Percentiles rank a stretch among this genome's conserved stretches.
These are phyloP conservation scores for Phialophora chinensis DNA, from an alignment of 2,329 filamentous ascomycete species.

Conservation along the genomic window DNA sequence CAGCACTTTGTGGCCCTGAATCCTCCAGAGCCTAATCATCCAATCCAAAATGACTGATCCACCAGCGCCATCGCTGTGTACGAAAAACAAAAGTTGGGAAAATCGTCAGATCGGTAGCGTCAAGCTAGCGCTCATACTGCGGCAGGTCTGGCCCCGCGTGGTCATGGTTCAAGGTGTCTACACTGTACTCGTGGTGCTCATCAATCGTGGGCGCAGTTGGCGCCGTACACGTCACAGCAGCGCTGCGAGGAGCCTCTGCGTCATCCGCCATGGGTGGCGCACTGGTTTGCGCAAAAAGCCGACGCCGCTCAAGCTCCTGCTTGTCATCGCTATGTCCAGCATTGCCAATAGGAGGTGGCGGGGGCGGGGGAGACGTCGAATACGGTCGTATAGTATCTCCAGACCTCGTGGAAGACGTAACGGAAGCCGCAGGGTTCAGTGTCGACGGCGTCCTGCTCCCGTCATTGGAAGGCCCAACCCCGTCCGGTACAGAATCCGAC, in stretches of 20 bases:
- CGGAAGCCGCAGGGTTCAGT: slow-evolving; percentile 31
- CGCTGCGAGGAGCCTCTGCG: slow-evolving; percentile 34
- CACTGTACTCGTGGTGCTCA: slow-evolving; percentile 60
- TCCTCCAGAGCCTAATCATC: neutral
- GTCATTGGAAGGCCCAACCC: slow-evolving; percentile 49
- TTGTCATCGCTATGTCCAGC: slow-evolving; percentile 69
- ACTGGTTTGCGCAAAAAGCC: slow-evolving; percentile 69
- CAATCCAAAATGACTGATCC: slow-evolving; percentile 12
- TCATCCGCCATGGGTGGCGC: slow-evolving; percentile 55
- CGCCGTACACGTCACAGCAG: slow-evolving; percentile 23
- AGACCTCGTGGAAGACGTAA: slow-evolving; percentile 41
- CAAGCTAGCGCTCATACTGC: slow-evolving; percentile 50
- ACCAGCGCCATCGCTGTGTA: slow-evolving; percentile 35
- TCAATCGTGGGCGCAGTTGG: slow-evolving; percentile 64
- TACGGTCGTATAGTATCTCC: slow-evolving; percentile 41
- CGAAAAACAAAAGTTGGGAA: slow-evolving; percentile 20
- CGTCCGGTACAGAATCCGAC: slow-evolving; percentile 44
- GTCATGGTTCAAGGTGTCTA: slow-evolving; percentile 46
- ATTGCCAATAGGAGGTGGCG: slow-evolving; percentile 47
- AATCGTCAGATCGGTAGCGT: slow-evolving; percentile 5
- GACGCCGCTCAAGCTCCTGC: slow-evolving; percentile 72
- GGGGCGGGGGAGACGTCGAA: slow-evolving; percentile 30
- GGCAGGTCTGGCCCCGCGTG: slow-evolving; percentile 51
- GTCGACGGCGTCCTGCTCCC: slow-evolving; percentile 36
- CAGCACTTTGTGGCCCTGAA: neutral